Evolutionary conservation across 257 asterid genomes (phyloP).

Genomic region (Ilex asprella): DNA sequence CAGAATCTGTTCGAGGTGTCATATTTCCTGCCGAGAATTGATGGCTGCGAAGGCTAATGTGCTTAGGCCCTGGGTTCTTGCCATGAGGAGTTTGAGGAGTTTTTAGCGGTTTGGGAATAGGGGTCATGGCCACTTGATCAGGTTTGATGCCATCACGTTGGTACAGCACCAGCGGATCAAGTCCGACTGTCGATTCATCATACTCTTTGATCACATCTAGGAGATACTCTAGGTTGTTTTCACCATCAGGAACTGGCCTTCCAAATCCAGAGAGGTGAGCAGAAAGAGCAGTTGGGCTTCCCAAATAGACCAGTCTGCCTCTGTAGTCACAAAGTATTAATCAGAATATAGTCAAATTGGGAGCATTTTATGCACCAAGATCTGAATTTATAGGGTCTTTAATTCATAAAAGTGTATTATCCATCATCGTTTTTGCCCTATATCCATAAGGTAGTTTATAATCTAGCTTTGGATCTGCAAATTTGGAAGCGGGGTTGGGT

Average conservation of each 20-base stretch:
- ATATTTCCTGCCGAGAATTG: slow-evolving; percentile 39
- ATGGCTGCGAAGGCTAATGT: slow-evolving; percentile 47
- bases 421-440: too few relatives aligned
- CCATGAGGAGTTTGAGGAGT: slow-evolving; percentile 29
- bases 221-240: slow-evolving; percentile 66
- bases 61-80: slow-evolving; percentile 44
- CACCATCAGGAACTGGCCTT: slow-evolving; percentile 78
- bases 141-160: slow-evolving; percentile 72
- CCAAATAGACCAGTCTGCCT: slow-evolving; percentile 67
- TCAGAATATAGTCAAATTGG: background rate
- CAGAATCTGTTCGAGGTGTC: slow-evolving; percentile 31
- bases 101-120: slow-evolving; percentile 39
- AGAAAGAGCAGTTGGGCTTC: slow-evolving; percentile 51
- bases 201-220: slow-evolving; percentile 85
- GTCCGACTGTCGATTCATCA: slow-evolving; percentile 65
- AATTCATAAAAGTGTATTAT: too few relatives aligned
- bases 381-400: too few relatives aligned
- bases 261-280: slow-evolving; percentile 55
- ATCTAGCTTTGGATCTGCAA: too few relatives aligned
- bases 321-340: slow-evolving; percentile 23
- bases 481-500: background rate
- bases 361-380: too few relatives aligned
- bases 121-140: slow-evolving; percentile 46
- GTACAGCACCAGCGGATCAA: slow-evolving; percentile 64
- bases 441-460: too few relatives aligned